Evolutionary conservation across 352 stramenopile genomes (phyloP), one percentile per base, ranked within the genome.

Genomic region (Phytophthora fragariae): DNA sequence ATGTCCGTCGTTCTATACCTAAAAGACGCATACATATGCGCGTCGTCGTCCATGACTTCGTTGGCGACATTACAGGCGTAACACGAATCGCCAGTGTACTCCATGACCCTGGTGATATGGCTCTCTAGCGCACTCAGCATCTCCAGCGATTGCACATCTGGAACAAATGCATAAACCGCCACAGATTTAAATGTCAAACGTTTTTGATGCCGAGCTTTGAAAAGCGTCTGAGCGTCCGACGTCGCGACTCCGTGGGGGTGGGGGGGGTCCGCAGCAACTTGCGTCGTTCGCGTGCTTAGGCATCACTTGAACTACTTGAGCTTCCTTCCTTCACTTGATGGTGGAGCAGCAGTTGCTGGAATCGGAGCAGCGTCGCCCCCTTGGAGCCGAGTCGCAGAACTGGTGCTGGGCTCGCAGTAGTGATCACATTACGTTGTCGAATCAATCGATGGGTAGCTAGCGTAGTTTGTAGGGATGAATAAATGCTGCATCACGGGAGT

Each of bases 251-350:
- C 52, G n/a, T 59, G 62, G 7, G 21, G 55, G 5, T 67, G 65
- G 6, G 67, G 11, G 49, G 46, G 54, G 53, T 3, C 33, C 44
- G 31, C 70, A 65, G 39, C 50, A 67, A 52, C 57, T 41, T 17
- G 17, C 24, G 57, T 79, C 46, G 49, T 41, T 29, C 15, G 39
- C 14, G 19, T 67, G 53, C 29, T 77, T 81, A 1, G 41, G 19
- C 37, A 5, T 76, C 65, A 15, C 21, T 60, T 21, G 73, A 55
- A 33, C 35, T 62, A 21, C 19, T 77, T 1, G 59, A 33, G 2
- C 21, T 14, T 19, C 92, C 84, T 9, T 92, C 76, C 33, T 92
- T 93, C 24, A 91, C 75, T 52, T 92, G 86, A 50, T 95, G 89
- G 17, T 81, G 77, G 17, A 79, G 74, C 15, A 94, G 41, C 14